A percentile compares a stretch with the other conserved stretches of the same genome.
Evolutionary conservation across 2,329 filamentous ascomycete species (phyloP).

Genomic region (Penicillium decumbens): DNA sequence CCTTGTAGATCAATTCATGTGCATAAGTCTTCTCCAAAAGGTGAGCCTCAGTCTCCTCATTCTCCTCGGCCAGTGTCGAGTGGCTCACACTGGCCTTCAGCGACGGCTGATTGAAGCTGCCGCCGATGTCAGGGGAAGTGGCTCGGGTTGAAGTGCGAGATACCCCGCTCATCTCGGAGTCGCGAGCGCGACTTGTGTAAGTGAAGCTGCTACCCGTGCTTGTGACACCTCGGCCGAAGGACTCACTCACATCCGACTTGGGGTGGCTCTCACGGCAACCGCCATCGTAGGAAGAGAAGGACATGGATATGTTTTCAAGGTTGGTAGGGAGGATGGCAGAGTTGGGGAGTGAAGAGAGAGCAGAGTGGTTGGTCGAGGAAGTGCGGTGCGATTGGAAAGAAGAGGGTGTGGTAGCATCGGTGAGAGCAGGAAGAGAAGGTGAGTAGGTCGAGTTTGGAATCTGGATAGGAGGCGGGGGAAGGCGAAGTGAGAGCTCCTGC

Average conservation of each 20-base stretch:
- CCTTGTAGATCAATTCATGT: constrained; percentile 90
- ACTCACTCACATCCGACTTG: constrained; percentile 31
- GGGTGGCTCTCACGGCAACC: constrained; percentile 36
- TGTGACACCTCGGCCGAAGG: constrained; percentile 63
- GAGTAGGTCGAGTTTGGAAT: constrained; percentile 39
- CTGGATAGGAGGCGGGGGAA: constrained; percentile 44
- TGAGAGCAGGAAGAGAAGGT: constrained; percentile 34
- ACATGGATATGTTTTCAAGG: constrained; percentile 26
- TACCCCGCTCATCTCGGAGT: constrained; percentile 73
- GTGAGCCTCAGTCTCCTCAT: constrained; percentile 72
- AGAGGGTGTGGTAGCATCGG: constrained; percentile 38
- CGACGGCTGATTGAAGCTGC: constrained; percentile 55
- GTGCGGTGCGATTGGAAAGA: constrained; percentile 42
- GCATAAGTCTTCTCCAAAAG: constrained; percentile 89
- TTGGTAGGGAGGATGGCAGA: constrained; percentile 26
- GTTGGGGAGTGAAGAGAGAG: constrained; percentile 27
- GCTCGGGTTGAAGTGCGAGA: constrained; percentile 83
- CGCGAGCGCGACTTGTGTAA: constrained; percentile 65
- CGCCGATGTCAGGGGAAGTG: constrained; percentile 71
- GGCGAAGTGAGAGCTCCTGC: constrained; percentile 35
- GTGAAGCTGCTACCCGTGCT: constrained; percentile 75
- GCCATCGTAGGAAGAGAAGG: constrained; percentile 28
- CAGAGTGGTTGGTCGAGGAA: constrained; percentile 23
- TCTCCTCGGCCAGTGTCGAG: constrained; percentile 65
- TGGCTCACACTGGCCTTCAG: constrained; percentile 65